phyloP scores from a whole-genome alignment of 75 land plant genomes.

The Pinus taeda region DNA sequence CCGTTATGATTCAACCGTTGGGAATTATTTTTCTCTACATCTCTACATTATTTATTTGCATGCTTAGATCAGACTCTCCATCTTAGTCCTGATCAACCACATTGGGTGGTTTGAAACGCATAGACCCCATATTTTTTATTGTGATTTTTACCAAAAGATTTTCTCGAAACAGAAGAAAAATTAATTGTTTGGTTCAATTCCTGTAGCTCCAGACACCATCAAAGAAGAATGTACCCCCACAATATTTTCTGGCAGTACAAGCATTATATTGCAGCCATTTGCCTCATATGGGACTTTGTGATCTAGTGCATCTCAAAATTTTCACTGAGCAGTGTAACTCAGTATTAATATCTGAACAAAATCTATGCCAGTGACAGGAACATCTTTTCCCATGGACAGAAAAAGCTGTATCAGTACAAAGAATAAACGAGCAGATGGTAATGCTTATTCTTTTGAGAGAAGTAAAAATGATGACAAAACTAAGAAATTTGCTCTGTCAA shows the following conservation, averaged over 20 bases:
- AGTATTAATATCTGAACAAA: constrained; percentile 4
- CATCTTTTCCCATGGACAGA: not conserved
- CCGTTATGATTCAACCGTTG: no score
- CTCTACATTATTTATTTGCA: no score
- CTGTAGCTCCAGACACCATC: not conserved
- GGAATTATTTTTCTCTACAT: no score
- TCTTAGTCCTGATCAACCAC: no score
- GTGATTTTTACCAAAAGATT: no score
- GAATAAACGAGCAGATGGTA: not conserved
- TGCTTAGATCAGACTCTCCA: no score
- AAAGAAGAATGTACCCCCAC: constrained; percentile 6
- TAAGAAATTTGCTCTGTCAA: constrained; percentile 11
- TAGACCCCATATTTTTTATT: no score
- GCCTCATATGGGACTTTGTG: not conserved
- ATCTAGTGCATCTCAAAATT: not conserved
- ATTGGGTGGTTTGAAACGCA: no score
- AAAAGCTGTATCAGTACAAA: not conserved
- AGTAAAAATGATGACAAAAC: constrained; percentile 18
- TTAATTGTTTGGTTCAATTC: constrained; percentile 1
- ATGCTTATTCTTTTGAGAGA: constrained; percentile 9
- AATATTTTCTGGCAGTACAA: not conserved
- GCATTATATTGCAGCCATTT: not conserved
- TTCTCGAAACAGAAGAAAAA: not conserved
- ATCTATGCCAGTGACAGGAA: not conserved
- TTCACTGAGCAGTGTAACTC: not conserved